phyloP scores from a whole-genome alignment of 169 alveolate genomes.

The Prorocentrum cordatum region DNA sequence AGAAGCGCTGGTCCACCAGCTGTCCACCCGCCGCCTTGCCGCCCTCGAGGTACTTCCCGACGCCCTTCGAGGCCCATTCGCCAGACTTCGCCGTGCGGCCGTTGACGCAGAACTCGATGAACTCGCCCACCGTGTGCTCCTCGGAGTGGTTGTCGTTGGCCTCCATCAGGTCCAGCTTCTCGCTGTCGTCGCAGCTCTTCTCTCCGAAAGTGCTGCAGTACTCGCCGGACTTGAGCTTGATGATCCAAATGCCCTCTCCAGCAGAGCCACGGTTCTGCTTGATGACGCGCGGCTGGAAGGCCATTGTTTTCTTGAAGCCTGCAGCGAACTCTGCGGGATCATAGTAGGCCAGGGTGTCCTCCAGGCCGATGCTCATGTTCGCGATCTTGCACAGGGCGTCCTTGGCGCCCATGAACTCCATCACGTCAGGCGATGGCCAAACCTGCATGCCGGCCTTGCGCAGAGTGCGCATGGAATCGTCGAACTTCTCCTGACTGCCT shows the following conservation, averaged over 20 bases:
- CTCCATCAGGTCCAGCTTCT: neutral
- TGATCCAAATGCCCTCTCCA: slow-evolving; percentile 52
- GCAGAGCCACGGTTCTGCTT: too few relatives aligned
- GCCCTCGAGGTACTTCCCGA: slow-evolving; percentile 45
- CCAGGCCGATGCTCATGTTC: slow-evolving; percentile 25
- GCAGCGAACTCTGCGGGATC: neutral
- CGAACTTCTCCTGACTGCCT: slow-evolving; percentile 8
- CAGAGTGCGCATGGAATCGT: slow-evolving; percentile 6
- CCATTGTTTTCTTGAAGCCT: too few relatives aligned
- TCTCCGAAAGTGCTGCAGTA: neutral
- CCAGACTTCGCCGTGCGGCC: slow-evolving; percentile 33
- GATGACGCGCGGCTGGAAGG: too few relatives aligned
- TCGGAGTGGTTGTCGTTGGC: neutral
- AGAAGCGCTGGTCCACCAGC: slow-evolving; percentile 22
- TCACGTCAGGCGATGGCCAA: slow-evolving; percentile 28
- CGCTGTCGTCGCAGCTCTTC: neutral
- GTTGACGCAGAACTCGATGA: neutral
- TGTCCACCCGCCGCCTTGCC: slow-evolving; percentile 31
- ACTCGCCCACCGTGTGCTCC: neutral
- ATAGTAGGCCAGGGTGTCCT: slow-evolving; percentile 27
- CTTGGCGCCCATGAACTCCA: slow-evolving; percentile 39
- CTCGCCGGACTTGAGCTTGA: slow-evolving; percentile 17
- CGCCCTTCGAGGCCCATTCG: slow-evolving; percentile 21
- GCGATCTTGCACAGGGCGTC: slow-evolving; percentile 30
- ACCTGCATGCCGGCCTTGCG: slow-evolving; percentile 27